Conservation (phyloP, 371 early-diverging fungal genomes). For the Mucor velutinosus region DNA sequence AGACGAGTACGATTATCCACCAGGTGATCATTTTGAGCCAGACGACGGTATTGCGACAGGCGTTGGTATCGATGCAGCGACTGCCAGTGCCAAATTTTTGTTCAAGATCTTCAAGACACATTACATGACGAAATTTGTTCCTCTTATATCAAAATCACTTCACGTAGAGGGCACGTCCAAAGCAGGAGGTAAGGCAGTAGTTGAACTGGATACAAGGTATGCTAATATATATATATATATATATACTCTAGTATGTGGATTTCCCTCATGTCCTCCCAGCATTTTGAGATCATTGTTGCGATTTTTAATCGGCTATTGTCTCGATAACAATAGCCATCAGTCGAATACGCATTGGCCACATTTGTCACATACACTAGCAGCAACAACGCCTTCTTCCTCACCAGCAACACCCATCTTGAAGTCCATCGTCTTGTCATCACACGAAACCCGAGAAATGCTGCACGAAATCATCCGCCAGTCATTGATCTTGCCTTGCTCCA, state of each 20-base stretch:
- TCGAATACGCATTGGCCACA: slow-evolving; percentile 34
- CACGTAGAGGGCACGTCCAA: slow-evolving; percentile 40
- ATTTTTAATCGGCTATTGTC: slow-evolving; percentile 68
- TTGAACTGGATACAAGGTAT: no score
- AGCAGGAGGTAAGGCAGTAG: slow-evolving; percentile 39
- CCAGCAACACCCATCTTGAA: slow-evolving; percentile 71
- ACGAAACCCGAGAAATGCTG: slow-evolving; percentile 72
- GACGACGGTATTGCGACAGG: slow-evolving; percentile 70
- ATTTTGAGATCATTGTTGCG: slow-evolving; percentile 66
- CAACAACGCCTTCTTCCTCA: slow-evolving; percentile 58
- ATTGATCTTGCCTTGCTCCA: slow-evolving; percentile 59
- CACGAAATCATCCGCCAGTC: slow-evolving; percentile 79
- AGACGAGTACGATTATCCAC: slow-evolving; percentile 56
- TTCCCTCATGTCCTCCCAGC: slow-evolving; percentile 72
- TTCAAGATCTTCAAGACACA: slow-evolving; percentile 68
- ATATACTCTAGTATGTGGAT: slow-evolving; percentile 58
- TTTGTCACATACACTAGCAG: slow-evolving; percentile 35
- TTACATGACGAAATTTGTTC: slow-evolving; percentile 75
- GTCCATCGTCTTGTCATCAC: slow-evolving; percentile 66
- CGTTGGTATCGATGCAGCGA: slow-evolving; percentile 70
- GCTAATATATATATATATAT: not conserved
- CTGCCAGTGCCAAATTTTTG: slow-evolving; percentile 68
- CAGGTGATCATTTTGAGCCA: slow-evolving; percentile 53
- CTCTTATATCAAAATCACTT: slow-evolving; percentile 53
- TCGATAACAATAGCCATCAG: slow-evolving; percentile 46